phyloP scores from a whole-genome alignment of 2,329 filamentous ascomycete genomes.

The Penicillium sp. region DNA sequence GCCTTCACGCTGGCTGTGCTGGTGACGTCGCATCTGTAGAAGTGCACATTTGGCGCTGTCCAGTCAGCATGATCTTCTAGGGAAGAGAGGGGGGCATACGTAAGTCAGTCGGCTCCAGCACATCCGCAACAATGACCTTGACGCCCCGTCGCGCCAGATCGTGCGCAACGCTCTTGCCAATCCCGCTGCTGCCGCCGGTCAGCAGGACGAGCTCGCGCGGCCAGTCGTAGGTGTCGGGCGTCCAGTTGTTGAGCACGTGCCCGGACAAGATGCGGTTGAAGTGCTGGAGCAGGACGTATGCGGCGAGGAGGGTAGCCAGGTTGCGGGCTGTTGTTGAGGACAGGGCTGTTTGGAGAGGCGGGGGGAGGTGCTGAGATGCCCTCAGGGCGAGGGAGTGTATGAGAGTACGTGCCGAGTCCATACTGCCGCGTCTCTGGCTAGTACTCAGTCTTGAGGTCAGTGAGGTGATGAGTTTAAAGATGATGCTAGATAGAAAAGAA shows the following conservation, averaged over 20 bases:
- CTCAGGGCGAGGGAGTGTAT: background rate
- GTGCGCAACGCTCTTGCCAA: conserved; percentile 34
- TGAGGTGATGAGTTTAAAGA: too few species aligned
- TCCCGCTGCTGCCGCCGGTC: conserved; percentile 36
- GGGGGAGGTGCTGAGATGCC: conserved; percentile 21
- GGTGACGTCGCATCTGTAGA: conserved; percentile 38
- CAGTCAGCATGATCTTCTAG: too few species aligned
- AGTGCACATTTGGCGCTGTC: conserved; percentile 29
- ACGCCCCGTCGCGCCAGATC: conserved; percentile 27
- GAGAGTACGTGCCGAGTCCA: background rate
- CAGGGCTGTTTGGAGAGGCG: conserved; percentile 23
- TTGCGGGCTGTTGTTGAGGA: conserved; percentile 28
- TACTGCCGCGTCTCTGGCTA: too few species aligned
- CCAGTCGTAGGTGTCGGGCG: conserved; percentile 28
- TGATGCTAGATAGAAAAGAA: too few species aligned
- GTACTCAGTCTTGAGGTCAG: too few species aligned
- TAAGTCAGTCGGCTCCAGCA: conserved; percentile 31
- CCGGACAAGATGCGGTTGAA: conserved; percentile 25
- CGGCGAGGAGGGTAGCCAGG: conserved; percentile 20
- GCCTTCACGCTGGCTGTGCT: conserved; percentile 27
- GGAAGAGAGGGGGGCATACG: background rate
- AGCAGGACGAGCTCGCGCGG: conserved; percentile 32
- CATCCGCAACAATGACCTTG: conserved; percentile 35
- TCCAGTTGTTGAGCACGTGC: conserved; percentile 20
- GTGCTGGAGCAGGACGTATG: conserved; percentile 23